Base-by-base conservation (phyloP, 108 stramenopile species). In the Phaeodactylum tricornutum region DNA sequence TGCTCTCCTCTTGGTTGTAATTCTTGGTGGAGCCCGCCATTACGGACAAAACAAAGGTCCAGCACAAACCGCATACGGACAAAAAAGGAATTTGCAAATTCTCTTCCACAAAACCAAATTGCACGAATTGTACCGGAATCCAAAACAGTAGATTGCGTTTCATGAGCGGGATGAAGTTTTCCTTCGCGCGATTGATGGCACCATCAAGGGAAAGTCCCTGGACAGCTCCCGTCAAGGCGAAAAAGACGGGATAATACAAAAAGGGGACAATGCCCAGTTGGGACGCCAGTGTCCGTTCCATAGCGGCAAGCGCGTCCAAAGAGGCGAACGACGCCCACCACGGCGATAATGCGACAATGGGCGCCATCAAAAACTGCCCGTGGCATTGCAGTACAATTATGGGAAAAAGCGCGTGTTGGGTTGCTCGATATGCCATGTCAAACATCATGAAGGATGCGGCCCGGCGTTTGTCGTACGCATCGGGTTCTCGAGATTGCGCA, bases 111-210 rank as follows among this genome's bases (percentile, higher is more conserved):
- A 62, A 74, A 7, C 57, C 61, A 47, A 79, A 79, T 25, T 64
- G 66, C 7, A 68, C 32, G 42, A 74, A 74, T 38, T 79, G 77
- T 11, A 71, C 70, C 5, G 77, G 77, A 26, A 79, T 74, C 77
- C 77, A 79, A 48, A 74, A 79, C 19, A 65, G 19, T 19, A 71
- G 43, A 43, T 79, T 79, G 24, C 70, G 41, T 32, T 64, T 51
- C 72, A 74, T 67, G 14, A 74, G 45, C 5, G 70, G 62, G 11
- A 71, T 41, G 33, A 79, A 74, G 6, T 44, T 74, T 29, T 64
- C 37, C 38, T 55, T 51, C 6, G 77, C 77, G n/a, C 77, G 55
- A 16, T 58, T 19, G 26, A 68, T 38, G 5, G 62, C 64, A 14
- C 43, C 54, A 23, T 57, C 33, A 19, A 53, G 22, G 6, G 53